Evolutionary conservation across 2,329 filamentous ascomycete genomes (phyloP).

Genomic region (Mycosphaerella sp.): DNA sequence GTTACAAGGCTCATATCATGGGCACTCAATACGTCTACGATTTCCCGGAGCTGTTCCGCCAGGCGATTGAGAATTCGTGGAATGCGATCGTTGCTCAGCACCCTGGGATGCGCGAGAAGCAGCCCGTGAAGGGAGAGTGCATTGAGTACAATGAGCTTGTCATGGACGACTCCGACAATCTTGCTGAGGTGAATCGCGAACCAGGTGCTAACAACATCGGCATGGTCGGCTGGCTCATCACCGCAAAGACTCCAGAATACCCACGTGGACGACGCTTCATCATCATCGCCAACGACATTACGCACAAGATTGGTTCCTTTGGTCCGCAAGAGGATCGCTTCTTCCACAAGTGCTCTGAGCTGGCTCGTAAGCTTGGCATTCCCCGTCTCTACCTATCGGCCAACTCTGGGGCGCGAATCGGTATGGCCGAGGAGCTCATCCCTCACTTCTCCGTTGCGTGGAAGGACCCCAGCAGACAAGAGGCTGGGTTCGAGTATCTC

Average conservation of each 20-base stretch:
- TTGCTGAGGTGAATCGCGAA: slow-evolving; percentile 89
- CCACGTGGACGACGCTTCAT: slow-evolving; percentile 87
- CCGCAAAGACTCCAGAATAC: slow-evolving; percentile 91
- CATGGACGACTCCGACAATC: slow-evolving; percentile 84
- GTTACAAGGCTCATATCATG: slow-evolving; percentile 99
- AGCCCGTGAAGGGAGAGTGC: slow-evolving; percentile 81
- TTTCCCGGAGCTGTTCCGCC: slow-evolving; percentile 98
- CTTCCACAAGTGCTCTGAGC: slow-evolving; percentile 98
- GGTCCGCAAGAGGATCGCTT: slow-evolving; percentile 94
- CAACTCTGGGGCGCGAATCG: slow-evolving; percentile 96
- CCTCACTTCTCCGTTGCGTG: slow-evolving; percentile 96
- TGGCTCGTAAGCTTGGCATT: slow-evolving; percentile 88
- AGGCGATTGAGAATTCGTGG: slow-evolving; percentile 97
- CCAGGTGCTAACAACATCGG: slow-evolving; percentile 92
- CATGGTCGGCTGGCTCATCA: slow-evolving; percentile 98
- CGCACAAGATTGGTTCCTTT: slow-evolving; percentile 97
- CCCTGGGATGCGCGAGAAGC: slow-evolving; percentile 67
- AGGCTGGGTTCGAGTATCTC: slow-evolving; percentile 92
- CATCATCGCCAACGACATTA: slow-evolving; percentile 98
- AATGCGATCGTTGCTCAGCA: slow-evolving; percentile 66
- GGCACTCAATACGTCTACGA: slow-evolving; percentile 99
- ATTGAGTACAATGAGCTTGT: slow-evolving; percentile 92
- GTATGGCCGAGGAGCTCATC: slow-evolving; percentile 93
- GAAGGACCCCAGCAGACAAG: slow-evolving; percentile 76
- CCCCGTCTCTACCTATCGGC: slow-evolving; percentile 96